Evolutionary conservation across 2,329 filamentous ascomycete species (phyloP), one percentile per base, ranked within the genome.

Genomic region (Neophaeococcomyces aloes): DNA sequence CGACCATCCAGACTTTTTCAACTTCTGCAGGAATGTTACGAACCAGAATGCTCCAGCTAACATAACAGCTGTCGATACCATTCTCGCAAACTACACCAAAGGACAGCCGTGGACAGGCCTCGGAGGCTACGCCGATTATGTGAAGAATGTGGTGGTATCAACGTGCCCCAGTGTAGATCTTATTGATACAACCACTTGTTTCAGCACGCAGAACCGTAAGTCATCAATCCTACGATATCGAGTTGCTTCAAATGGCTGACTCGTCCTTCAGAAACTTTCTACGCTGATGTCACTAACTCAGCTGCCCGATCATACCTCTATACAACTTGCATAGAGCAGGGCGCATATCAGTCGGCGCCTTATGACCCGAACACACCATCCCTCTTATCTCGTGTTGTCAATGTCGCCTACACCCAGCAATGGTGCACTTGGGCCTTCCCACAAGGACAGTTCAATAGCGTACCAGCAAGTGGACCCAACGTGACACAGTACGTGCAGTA

Each of bases 361-460:
- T 36, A 45, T 21, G 51, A 50, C 5, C 47, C 34, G 10, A 53
- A 61, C 5, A 65, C 65, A 0, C 70, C 69, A 0, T 64, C 63
- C 1, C 59, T 75, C 2, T 59, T 75, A 14, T 71, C 69, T 1
- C 63, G 68, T 4, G 67, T 68, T 0, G 50, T 75, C 3, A 61
- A 70, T 37, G 61, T 62, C 7, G 59, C 64, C 31, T 75, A 75
- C 55, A 74, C 70, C 29, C 71, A 73, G 49, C 67, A 74, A 55
- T 75, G 71, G 70, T 75, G 72, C 50, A 64, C 53, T n/a, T 71
- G 71, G 70, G 69, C 71, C 1, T 75, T 74, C 49, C 66, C 70
- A 1, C 47, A 60, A 1, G 71, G 71, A 0, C 41, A 61, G 19
- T 62, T 66, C 56, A 72, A 70, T 49, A 50, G 53, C 23, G 65